Base-by-base conservation (phyloP, 345 rosid genomes). In the Lepidium africanum region DNA sequence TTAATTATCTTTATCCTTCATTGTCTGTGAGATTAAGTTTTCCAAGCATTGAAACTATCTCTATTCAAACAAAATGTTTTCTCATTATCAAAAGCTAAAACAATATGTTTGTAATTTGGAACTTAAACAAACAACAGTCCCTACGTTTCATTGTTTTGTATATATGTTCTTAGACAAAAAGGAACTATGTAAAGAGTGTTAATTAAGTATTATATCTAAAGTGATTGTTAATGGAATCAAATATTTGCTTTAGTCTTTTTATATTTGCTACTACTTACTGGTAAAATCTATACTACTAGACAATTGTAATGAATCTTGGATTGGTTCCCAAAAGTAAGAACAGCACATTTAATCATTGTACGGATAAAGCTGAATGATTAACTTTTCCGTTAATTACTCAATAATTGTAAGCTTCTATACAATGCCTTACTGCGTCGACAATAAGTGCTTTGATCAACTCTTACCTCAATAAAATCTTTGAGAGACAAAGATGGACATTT, bases 321-420 rank as follows among this genome's bases (percentile, higher is more conserved):
- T 43, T 71, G 69, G 69, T 71, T 45, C 75, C 75, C 62, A 15
- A 71, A 71, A 71, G 75, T 63, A 63, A 53, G 56, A 62, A 71
- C 75, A 71, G 21, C 32, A 51, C 21, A 42, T 5, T 59, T 62
- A 62, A 53, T 71, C 63, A 62, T 62, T 71, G 75, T 70, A 61
- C 62, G 68, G 46, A 52, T 41, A 52, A 53, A 13, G 60, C 27
- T 69, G 16, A 27, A 46, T 47, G 53, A 21, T 33, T 32, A 59
- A 50, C 16, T 48, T 70, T 70, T 70, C 74, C 68, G 54, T 15
- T 70, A 70, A 70, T 70, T 61, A 61, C 75, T 51, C 75, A 17
- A 15, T 42, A 27, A 36, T 67, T 12, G 56, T 67, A 67, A 12
- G 5, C 37, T 19, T 17, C 33, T 13, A 8, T 10, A 30, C 33